These are phyloP conservation scores for Podaxis sp. DNA, from an alignment of 768 basidiomycete genomes.

Conservation along the genomic window DNA sequence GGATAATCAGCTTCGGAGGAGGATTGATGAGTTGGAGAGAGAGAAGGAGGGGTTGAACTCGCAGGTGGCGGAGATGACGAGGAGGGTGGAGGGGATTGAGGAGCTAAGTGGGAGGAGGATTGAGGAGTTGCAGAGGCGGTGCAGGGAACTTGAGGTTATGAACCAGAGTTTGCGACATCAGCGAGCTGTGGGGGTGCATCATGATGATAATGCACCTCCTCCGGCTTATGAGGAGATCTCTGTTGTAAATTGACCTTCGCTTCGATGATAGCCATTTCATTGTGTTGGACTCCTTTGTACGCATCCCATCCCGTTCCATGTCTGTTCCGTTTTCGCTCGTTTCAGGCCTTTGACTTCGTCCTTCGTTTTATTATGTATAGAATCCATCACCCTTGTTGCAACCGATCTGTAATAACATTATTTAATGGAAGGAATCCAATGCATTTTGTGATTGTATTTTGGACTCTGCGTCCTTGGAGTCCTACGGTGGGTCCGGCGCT, in stretches of 20 bases:
- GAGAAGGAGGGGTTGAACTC: slow-evolving; percentile 36
- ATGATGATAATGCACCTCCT: slow-evolving; percentile 29
- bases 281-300: too few species aligned
- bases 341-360: too few species aligned
- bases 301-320: too few species aligned
- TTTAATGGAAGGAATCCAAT: too few species aligned
- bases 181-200: slow-evolving; percentile 8
- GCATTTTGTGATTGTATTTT: too few species aligned
- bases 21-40: slow-evolving; percentile 26
- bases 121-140: slow-evolving; percentile 26
- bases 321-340: too few species aligned
- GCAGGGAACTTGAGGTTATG: slow-evolving; percentile 25
- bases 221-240: slow-evolving; percentile 33
- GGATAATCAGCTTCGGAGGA: slow-evolving; percentile 24
- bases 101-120: slow-evolving; percentile 26
- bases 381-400: too few species aligned
- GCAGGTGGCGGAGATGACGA: slow-evolving; percentile 26
- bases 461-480: too few species aligned
- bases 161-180: slow-evolving; percentile 10
- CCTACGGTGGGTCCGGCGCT: too few species aligned
- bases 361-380: too few species aligned
- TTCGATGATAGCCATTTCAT: too few species aligned
- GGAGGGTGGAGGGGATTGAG: slow-evolving; percentile 20
- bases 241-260: slow-evolving; percentile 1
- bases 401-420: too few species aligned